Evolutionary conservation across 225 moss, liverwort and hornwort genomes (phyloP).

Genomic region (Bryum argenteum): DNA sequence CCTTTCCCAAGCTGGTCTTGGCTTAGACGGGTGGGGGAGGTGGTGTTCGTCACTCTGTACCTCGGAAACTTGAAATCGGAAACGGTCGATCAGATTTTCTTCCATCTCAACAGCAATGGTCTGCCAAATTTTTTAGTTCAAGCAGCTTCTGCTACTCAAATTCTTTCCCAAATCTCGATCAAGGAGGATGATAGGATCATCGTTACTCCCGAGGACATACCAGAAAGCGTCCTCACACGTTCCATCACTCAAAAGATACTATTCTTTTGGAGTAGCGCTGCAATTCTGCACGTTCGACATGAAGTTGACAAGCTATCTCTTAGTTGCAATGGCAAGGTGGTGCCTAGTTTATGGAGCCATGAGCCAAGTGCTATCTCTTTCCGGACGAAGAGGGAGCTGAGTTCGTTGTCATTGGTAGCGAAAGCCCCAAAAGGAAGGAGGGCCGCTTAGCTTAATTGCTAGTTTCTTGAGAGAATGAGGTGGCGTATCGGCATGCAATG

Average conservation of each 20-base stretch:
- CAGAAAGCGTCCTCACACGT: neutral
- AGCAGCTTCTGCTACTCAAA: neutral
- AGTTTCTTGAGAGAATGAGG: conserved; percentile 5
- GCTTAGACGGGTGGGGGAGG: conserved; percentile 19
- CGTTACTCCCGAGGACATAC: neutral
- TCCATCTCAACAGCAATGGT: neutral
- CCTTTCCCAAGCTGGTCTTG: conserved; percentile 36
- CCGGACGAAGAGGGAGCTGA: conserved; percentile 5
- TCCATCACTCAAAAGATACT: neutral
- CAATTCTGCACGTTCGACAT: neutral
- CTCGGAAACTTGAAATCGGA: neutral
- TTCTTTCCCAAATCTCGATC: neutral
- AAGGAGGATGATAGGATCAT: neutral
- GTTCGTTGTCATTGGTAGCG: conserved; percentile 10
- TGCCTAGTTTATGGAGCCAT: neutral
- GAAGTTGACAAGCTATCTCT: neutral
- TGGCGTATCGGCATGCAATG: conserved; percentile 17
- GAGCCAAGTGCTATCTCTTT: neutral
- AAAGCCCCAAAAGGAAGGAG: neutral
- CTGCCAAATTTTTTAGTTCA: neutral
- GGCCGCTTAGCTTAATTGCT: neutral
- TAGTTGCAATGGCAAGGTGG: neutral
- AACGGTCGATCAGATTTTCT: conserved; percentile 6
- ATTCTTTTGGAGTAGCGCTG: neutral
- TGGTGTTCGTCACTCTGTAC: accelerated